A percentile compares a stretch with the other conserved stretches of the same genome.
Conservation (phyloP, 768 basidiomycete species). For the Boletus insuetus region DNA sequence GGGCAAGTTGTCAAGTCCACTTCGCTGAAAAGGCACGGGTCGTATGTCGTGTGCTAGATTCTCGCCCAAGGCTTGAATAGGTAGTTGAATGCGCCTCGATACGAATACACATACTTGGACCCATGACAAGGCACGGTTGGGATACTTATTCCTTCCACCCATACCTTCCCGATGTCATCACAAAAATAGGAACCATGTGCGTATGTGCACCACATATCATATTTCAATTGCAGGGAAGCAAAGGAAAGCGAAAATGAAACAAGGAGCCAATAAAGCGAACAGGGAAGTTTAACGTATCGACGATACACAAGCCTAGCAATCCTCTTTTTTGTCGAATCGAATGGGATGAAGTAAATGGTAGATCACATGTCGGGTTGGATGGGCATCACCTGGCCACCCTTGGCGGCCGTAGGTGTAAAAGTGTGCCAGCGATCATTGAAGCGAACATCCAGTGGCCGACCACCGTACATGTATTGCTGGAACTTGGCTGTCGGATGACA, state of each 20-base stretch:
- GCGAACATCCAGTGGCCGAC: constrained; percentile 83
- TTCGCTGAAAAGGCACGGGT: background rate
- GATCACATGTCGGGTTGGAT: constrained; percentile 55
- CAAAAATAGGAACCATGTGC: no score
- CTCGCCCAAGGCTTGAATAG: background rate
- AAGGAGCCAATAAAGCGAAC: no score
- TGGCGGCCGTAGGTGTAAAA: constrained; percentile 84
- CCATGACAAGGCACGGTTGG: background rate
- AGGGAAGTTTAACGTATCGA: background rate
- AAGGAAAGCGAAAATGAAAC: no score
- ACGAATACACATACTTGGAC: background rate
- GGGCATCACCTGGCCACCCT: constrained; percentile 72
- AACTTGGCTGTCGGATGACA: constrained; percentile 66
- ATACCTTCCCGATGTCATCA: no score
- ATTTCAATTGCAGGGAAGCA: no score
- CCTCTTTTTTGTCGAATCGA: background rate
- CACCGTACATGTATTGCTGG: constrained; percentile 93
- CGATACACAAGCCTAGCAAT: background rate
- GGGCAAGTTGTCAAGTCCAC: constrained; percentile 5
- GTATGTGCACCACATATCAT: no score
- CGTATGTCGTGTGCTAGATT: background rate
- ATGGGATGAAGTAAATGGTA: background rate
- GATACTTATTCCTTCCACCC: background rate
- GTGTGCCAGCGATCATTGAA: constrained; percentile 97
- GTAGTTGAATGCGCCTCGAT: no score